Base-by-base conservation (phyloP, 179 eudicot genomes). In the Carnegiea gigantea region DNA sequence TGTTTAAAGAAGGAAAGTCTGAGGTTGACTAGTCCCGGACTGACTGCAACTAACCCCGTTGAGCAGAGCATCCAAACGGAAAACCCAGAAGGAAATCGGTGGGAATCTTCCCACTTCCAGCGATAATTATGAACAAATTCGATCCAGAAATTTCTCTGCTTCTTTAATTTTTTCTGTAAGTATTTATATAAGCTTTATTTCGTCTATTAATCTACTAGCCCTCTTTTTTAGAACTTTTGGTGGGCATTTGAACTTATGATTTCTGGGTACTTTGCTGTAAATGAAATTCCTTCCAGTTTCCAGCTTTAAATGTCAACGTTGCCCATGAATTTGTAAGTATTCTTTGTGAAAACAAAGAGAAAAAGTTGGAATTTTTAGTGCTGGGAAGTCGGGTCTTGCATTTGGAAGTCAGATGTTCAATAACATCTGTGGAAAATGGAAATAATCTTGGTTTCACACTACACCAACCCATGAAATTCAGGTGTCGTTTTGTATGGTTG, bases 331-430 rank as follows among this genome's bases (percentile, higher is more conserved):
- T 49, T 70, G 72, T n/a, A 40, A 40, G 6, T 15, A 74, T 30
- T 7, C 24, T 30, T 20, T 30, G 12, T 24, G 11, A 21, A 20
- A 49, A 33, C n/a, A 9, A 23, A 23, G 1, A 33, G 20, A 49
- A 28, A 40, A 65, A 3, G 51, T 21, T 12, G 28, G 33, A 28
- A 26, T 24, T 17, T 51, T 82, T 21, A 10, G 1, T 17, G 43
- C 49, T 38, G 78, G n/a, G 11, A 62, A 62, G 81, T 78, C 68
- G n/a, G 78, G 85, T 78, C 78, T 73, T 17, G 82, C 79, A 28
- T 6, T 70, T 67, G 76, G 43, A 11, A 65, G 70, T 84, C 86
- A 59, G 70, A 15, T 15, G 33, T 70, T 44, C 44, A 33, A 30
- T 57, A 54, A 20, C 11, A 4, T 26, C 1, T 77, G 18, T 28